phyloP scores from a whole-genome alignment of 768 basidiomycete genomes.

The Clavulina sp. region DNA sequence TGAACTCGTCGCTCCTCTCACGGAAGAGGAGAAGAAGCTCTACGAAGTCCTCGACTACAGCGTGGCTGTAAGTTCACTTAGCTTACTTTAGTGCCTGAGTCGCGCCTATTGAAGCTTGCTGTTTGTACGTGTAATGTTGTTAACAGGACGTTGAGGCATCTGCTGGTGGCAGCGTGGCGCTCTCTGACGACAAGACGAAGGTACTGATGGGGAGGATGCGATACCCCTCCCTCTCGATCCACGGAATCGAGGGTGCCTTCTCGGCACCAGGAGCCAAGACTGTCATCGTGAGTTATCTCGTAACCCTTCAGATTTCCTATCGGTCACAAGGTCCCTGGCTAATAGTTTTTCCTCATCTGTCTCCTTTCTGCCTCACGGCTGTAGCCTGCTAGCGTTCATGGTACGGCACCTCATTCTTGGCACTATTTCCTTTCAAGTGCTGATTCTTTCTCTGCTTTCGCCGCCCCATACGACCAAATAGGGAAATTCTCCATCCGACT shows the following conservation, averaged over 20 bases:
- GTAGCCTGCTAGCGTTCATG: background rate
- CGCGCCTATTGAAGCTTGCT: slow-evolving; percentile 13
- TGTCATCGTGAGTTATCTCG: slow-evolving; percentile 42
- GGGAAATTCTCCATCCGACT: slow-evolving; percentile 93
- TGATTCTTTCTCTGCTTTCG: background rate
- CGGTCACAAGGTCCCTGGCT: background rate
- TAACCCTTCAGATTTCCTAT: background rate
- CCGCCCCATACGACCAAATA: background rate
- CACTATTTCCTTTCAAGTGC: background rate
- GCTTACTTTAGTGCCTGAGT: background rate
- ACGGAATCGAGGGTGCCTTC: slow-evolving; percentile 94
- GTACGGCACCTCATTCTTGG: background rate
- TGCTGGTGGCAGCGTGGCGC: slow-evolving; percentile 55
- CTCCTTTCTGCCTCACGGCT: background rate
- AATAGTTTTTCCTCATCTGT: background rate
- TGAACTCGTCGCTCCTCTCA: slow-evolving; percentile 60
- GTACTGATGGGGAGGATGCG: slow-evolving; percentile 93
- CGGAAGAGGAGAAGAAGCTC: slow-evolving; percentile 54
- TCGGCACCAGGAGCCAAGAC: slow-evolving; percentile 71
- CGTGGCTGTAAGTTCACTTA: slow-evolving; percentile 11
- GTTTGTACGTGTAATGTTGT: background rate
- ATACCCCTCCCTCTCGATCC: slow-evolving; percentile 69
- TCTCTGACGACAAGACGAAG: slow-evolving; percentile 58
- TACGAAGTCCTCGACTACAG: slow-evolving; percentile 60
- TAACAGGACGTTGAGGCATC: slow-evolving; percentile 52